phyloP scores from a whole-genome alignment of 2,329 filamentous ascomycete genomes.

The Leptographium procerum region DNA sequence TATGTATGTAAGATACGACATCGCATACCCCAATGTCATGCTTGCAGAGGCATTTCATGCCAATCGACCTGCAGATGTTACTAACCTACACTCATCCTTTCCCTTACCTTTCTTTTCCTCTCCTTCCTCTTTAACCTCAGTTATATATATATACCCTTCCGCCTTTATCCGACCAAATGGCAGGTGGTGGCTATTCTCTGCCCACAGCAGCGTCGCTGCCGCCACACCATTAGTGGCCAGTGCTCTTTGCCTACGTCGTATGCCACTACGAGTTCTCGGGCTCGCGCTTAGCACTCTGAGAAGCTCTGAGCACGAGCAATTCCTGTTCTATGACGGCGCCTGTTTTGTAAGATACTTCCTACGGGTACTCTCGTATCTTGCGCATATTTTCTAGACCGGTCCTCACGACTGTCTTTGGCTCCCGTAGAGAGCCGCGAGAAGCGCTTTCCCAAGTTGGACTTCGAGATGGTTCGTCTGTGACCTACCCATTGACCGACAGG shows the following conservation, averaged over 20 bases:
- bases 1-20: background rate
- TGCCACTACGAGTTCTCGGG: background rate
- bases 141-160: background rate
- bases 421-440: background rate
- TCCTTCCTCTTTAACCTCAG: background rate
- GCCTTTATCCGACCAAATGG: background rate
- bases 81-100: background rate
- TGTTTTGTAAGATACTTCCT: no score
- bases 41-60: background rate
- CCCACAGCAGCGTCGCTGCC: background rate
- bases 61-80: background rate
- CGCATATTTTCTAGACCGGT: background rate
- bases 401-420: background rate
- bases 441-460: background rate
- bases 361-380: background rate
- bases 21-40: background rate
- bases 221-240: background rate
- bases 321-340: no score
- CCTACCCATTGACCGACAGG: conserved; percentile 6
- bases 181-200: background rate
- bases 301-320: no score
- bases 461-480: background rate
- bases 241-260: background rate
- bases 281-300: no score
- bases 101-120: background rate